These are phyloP conservation scores for Forsythia suspensa DNA, from an alignment of 257 asterid species.

Conservation along the genomic window DNA sequence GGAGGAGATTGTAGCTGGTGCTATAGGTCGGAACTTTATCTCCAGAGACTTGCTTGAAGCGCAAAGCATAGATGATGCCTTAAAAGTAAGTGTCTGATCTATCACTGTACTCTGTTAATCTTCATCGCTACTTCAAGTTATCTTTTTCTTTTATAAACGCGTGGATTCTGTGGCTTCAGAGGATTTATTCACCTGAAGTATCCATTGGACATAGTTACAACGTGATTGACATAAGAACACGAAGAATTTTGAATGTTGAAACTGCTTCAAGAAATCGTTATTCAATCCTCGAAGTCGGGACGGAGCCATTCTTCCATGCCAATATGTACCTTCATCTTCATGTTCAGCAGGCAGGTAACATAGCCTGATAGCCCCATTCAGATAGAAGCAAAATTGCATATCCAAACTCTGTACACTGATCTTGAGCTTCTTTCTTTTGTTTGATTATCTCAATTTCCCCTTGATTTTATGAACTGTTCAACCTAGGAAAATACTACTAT, in stretches of 20 bases:
- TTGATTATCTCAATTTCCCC: background rate
- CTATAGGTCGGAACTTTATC: slow-evolving; percentile 75
- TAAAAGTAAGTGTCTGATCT: slow-evolving; percentile 43
- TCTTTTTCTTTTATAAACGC: slow-evolving; percentile 6
- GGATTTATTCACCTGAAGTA: slow-evolving; percentile 59
- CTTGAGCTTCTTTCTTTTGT: background rate
- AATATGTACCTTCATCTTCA: slow-evolving; percentile 84
- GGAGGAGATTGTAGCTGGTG: slow-evolving; percentile 71
- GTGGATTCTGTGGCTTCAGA: slow-evolving; percentile 43
- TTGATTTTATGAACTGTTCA: background rate
- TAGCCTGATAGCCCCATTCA: background rate
- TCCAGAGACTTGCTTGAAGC: slow-evolving; percentile 86
- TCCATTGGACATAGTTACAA: slow-evolving; percentile 88
- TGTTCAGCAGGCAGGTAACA: slow-evolving; percentile 68
- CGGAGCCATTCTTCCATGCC: slow-evolving; percentile 81
- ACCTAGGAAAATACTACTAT: background rate
- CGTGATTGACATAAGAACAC: slow-evolving; percentile 52
- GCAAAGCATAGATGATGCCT: slow-evolving; percentile 65
- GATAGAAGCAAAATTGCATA: background rate
- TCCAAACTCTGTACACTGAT: background rate
- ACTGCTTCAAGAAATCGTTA: slow-evolving; percentile 78
- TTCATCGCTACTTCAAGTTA: background rate
- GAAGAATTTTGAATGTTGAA: slow-evolving; percentile 82
- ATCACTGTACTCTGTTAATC: background rate
- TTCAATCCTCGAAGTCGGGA: slow-evolving; percentile 60